Evolutionary conservation across 2,329 filamentous ascomycete genomes (phyloP), one percentile per base, ranked within the genome.

Genomic region (Pyrenophora seminiperda): DNA sequence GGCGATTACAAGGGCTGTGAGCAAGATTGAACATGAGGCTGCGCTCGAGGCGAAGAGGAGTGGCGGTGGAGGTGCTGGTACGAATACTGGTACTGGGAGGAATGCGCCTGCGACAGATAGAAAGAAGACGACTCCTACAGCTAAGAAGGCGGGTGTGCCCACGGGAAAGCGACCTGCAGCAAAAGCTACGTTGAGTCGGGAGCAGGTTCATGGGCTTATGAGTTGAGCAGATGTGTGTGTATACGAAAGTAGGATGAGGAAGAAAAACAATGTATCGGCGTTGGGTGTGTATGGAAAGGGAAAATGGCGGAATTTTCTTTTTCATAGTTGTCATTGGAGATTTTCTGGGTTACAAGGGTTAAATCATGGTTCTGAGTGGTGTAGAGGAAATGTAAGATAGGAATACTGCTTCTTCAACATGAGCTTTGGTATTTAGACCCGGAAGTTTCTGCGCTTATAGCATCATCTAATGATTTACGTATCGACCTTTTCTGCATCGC

Each of bases 21-120:
- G 66, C 41, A 73, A 56, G 41, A 70, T 73, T 30, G 69, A 73
- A 48, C 65, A 69, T 15, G 71, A 73, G 38, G 69, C 67, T 32
- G 68, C 65, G 11, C 47, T 73, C 41, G 69, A 72, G 50, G 66
- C 58, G 36, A 63, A 65, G 53, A 44, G 44, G 18, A 41, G 33
- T 14, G 33, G 39, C 36, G 37, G 18, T 4, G 15, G 15, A 22
- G 37, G 40, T 31, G n/a, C 17, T 2, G 4, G 33, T 36, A 20
- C 20, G 0, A 22, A 20, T 11, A 20, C 20, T 0, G 30, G 29
- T 11, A n/a, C 6, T 14, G 36, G 31, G 2, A 10, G 24, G 7
- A 27, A 11, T 11, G 24, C 4, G 13, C 34, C 34, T 4, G 18
- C 24, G 24, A 18, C 34, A 4, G 30, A 18, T 37, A 52, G 45